These are phyloP conservation scores for Lactarius evosmus DNA, from an alignment of 768 basidiomycete species.

Conservation along the genomic window DNA sequence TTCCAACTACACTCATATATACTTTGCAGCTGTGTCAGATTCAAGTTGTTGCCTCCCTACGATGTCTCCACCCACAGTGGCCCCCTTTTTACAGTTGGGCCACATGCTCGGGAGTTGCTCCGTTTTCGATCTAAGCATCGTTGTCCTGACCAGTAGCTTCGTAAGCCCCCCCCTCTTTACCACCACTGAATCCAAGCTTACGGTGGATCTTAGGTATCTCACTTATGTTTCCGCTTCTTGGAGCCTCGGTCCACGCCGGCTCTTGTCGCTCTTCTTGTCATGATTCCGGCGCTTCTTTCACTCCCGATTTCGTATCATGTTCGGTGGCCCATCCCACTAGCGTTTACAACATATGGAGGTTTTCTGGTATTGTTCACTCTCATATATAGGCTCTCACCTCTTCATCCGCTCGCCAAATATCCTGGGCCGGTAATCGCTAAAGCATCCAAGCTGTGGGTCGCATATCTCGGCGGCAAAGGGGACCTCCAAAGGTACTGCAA, in stretches of 20 bases:
- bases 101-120: not conserved
- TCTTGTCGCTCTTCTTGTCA: not conserved
- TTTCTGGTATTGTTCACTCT: conserved; percentile 23
- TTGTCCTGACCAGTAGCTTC: not conserved
- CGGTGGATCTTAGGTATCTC: not conserved
- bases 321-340: not conserved
- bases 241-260: not conserved
- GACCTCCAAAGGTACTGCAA: conserved; percentile 33
- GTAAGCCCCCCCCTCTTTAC: not conserved
- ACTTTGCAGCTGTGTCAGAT: not conserved
- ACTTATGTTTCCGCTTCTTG: not conserved
- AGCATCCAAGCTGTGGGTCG: conserved; percentile 34
- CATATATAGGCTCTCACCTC: conserved; percentile 39
- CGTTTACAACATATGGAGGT: not conserved
- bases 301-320: not conserved
- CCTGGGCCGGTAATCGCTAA: conserved; percentile 37
- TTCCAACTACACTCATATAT: too few relatives aligned
- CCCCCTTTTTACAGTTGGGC: not conserved
- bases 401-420: conserved; percentile 39
- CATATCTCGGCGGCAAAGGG: conserved; percentile 30
- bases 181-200: not conserved
- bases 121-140: not conserved
- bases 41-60: not conserved
- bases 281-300: not conserved
- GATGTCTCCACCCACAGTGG: not conserved